phyloP scores from a whole-genome alignment of 106 monocot genomes.

The Dendrobium officinale region DNA sequence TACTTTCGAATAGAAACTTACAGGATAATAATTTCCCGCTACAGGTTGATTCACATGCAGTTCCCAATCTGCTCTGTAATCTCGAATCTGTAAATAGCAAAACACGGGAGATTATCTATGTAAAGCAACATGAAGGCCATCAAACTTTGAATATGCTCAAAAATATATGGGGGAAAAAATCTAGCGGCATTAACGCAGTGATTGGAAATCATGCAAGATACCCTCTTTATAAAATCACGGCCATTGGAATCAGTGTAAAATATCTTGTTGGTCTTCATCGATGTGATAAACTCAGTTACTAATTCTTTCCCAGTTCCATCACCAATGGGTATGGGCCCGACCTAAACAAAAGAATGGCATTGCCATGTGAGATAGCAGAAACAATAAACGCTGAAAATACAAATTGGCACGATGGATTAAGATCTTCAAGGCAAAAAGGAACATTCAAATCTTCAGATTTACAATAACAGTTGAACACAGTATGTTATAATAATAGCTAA shows the following conservation, averaged over 20 bases:
- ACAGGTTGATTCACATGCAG: constrained; percentile 86
- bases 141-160: background rate
- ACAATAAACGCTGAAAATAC: background rate
- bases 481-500: background rate
- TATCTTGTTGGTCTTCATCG: constrained; percentile 61
- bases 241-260: constrained; percentile 97
- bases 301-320: constrained; percentile 87
- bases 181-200: background rate
- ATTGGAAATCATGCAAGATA: constrained; percentile 16
- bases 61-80: constrained; percentile 92
- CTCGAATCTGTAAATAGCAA: constrained; percentile 59
- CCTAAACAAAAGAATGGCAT: constrained; percentile 23
- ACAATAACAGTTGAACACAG: background rate
- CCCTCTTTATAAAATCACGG: constrained; percentile 94
- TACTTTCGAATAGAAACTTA: constrained; percentile 27
- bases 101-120: background rate
- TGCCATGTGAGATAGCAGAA: background rate
- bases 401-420: background rate
- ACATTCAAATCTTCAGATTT: background rate
- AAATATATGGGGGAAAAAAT: background rate
- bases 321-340: constrained; percentile 79
- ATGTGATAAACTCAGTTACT: constrained; percentile 50
- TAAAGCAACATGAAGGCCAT: background rate
- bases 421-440: background rate
- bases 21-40: constrained; percentile 99